Conservation (phyloP, 192 early-diverging fungal species). For the Coemansia sp. region DNA sequence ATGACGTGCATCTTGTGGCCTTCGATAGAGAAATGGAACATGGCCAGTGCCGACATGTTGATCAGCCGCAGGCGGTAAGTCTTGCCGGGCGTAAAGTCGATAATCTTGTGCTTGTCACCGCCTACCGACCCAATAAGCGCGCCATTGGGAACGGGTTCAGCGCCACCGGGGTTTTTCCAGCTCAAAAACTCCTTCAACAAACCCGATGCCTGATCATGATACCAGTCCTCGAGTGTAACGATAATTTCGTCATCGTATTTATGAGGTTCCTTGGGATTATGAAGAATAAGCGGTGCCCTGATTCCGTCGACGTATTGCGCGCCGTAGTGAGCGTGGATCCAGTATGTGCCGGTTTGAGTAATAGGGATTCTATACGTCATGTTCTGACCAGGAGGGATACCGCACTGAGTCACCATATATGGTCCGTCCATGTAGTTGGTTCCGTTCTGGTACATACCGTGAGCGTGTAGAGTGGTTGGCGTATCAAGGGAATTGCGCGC, state of each 20-base stretch:
- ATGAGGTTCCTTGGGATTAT: conserved; percentile 59
- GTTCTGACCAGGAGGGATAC: conserved; percentile 63
- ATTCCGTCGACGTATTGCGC: conserved; percentile 84
- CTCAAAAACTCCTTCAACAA: conserved; percentile 61
- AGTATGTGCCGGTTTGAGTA: conserved; percentile 78
- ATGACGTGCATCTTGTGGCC: conserved; percentile 76
- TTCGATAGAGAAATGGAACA: conserved; percentile 78
- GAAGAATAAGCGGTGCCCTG: conserved; percentile 68
- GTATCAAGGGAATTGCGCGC: conserved; percentile 59
- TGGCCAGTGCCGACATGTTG: conserved; percentile 74
- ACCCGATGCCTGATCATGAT: conserved; percentile 60
- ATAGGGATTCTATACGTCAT: conserved; percentile 72
- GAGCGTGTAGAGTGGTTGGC: conserved; percentile 68
- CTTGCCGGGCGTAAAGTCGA: conserved; percentile 71
- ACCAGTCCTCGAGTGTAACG: conserved; percentile 71
- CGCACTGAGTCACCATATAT: conserved; percentile 70
- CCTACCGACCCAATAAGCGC: conserved; percentile 65
- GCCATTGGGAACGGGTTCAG: conserved; percentile 65
- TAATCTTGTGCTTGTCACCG: conserved; percentile 27
- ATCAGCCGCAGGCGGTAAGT: conserved; percentile 83
- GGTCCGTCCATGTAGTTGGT: conserved; percentile 74
- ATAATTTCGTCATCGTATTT: conserved; percentile 70
- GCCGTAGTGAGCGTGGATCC: conserved; percentile 74
- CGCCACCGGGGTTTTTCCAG: conserved; percentile 64
- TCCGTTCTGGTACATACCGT: conserved; percentile 79